Evolutionary conservation across 2,329 filamentous ascomycete species (phyloP).

Genomic region (Diplodia intermedia): DNA sequence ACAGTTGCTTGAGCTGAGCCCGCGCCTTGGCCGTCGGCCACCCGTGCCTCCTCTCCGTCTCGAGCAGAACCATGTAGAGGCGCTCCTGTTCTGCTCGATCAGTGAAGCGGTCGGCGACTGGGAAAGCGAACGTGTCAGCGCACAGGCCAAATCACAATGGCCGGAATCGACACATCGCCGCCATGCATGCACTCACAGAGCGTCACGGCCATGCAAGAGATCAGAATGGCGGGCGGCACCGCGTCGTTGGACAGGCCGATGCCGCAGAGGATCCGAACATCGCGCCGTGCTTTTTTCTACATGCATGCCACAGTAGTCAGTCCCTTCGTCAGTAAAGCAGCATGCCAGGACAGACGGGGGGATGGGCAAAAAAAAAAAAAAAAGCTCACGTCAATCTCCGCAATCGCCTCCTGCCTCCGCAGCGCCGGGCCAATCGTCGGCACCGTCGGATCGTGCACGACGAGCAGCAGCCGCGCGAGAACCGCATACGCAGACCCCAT

Average conservation of each 20-base stretch:
- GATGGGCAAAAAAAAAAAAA: no score
- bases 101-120: constrained; percentile 28
- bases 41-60: constrained; percentile 11
- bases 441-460: constrained; percentile 48
- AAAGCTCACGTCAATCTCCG: constrained; percentile 41
- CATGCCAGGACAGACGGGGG: no score
- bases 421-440: constrained; percentile 46
- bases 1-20: constrained; percentile 21
- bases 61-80: neutral
- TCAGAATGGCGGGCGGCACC: constrained; percentile 45
- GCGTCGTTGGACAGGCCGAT: constrained; percentile 45
- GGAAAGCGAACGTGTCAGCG: neutral
- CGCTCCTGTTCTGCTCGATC: constrained; percentile 11
- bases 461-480: constrained; percentile 45
- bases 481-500: constrained; percentile 42
- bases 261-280: constrained; percentile 44
- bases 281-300: constrained; percentile 5
- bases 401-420: constrained; percentile 44
- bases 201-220: constrained; percentile 48
- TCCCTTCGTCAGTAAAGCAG: no score
- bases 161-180: neutral
- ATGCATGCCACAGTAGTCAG: no score
- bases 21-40: constrained; percentile 20
- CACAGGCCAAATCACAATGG: no score
- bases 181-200: constrained; percentile 38